These are phyloP conservation scores for Sporothrix schenckii DNA, from an alignment of 2,329 filamentous ascomycete species.

Conservation along the genomic window DNA sequence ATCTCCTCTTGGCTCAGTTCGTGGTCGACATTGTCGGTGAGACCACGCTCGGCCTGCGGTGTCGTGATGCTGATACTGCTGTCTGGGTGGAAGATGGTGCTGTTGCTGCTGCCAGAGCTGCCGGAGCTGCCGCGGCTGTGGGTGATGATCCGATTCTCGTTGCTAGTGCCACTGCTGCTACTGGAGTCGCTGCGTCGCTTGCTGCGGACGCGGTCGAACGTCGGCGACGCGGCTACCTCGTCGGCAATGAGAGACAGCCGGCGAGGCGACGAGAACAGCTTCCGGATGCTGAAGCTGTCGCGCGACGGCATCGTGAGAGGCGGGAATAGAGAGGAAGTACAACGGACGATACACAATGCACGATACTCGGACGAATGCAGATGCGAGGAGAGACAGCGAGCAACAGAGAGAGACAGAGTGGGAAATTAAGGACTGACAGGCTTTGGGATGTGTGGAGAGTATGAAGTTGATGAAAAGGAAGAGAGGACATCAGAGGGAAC, in stretches of 20 bases:
- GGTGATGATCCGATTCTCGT: background rate
- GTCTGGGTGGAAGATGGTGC: slow-evolving; percentile 40
- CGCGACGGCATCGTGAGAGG: slow-evolving; percentile 47
- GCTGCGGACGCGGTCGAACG: background rate
- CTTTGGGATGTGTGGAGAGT: background rate
- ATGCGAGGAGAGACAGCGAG: slow-evolving; percentile 4
- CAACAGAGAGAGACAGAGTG: slow-evolving; percentile 15
- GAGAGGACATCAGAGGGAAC: background rate
- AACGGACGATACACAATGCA: no score
- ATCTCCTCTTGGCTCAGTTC: slow-evolving; percentile 50
- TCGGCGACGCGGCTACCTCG: background rate
- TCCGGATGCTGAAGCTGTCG: slow-evolving; percentile 50
- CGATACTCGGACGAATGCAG: background rate
- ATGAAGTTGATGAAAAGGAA: background rate
- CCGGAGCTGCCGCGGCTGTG: background rate
- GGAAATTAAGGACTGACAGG: slow-evolving; percentile 15
- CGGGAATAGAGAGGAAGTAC: no score
- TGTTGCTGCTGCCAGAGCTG: background rate
- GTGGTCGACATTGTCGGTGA: slow-evolving; percentile 28
- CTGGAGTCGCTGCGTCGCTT: slow-evolving; percentile 21
- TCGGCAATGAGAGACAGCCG: slow-evolving; percentile 28
- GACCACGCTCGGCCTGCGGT: slow-evolving; percentile 31
- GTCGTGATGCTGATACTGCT: slow-evolving; percentile 35
- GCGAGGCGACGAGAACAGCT: slow-evolving; percentile 46
- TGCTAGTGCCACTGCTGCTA: background rate